Evolutionary conservation across 805 yeast species (phyloP), one percentile per base, ranked within the genome.

Genomic region (Starmerella cellae): DNA sequence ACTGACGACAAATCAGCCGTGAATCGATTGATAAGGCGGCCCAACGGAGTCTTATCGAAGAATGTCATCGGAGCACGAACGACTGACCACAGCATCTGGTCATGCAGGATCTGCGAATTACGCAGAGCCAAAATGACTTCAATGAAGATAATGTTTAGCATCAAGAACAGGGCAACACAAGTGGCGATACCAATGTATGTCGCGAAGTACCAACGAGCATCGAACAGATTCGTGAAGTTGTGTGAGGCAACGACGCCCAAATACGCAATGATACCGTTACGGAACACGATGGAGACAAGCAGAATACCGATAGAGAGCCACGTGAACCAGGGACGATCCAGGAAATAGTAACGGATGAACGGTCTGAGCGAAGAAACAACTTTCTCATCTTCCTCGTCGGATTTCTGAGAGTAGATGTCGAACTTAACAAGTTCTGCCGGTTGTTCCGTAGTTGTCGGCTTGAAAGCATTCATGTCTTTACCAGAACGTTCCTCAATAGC

Each of bases 21-120:
- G 57, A 87, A 87, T 59, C 95, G 69, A 64, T 85, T 87, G 60
- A 84, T 69, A 43, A 87, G 74, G 61, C 95, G 70, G 24, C 97
- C 97, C 50, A 85, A 75, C 38, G 96, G 95, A 0, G 96, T 87
- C 1, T 93, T 82, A 61, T 87, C 97, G 56, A 87, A 87, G 57
- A 85, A 87, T 29, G 79, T 69, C 95, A 87, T 84, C 47, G 95
- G 95, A 0, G 95, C 85, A 50, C 84, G 70, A 44, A 85, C 60
- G 5, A 85, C 87, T 39, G 70, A 57, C 16, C 62, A 62, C 4
- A 84, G 74, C 95, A 87, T 85, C 17, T 61, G 61, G 47, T 76
- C 71, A 60, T 87, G 95, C 9, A 54, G 37, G 8, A 37, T 40
- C 26, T 26, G 38, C 16, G 56, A 48, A 2, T 21, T 33, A 6